These are phyloP conservation scores for Detonula confervacea DNA, from an alignment of 352 stramenopile species.

Conservation along the genomic window DNA sequence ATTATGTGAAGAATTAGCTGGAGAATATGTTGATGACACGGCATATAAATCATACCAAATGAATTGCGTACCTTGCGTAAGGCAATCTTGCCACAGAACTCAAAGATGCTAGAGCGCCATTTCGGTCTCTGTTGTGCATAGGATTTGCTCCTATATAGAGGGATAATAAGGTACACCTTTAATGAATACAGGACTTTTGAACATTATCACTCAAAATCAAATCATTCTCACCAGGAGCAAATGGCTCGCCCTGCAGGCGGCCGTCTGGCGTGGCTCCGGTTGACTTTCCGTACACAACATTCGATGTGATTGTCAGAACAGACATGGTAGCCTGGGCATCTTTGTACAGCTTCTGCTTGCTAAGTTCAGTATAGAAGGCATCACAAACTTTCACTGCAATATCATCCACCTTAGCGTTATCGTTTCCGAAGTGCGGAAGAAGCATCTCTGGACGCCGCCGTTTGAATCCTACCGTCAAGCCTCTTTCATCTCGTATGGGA, in stretches of 20 bases:
- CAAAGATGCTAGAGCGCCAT: conserved; percentile 70
- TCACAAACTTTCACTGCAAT: conserved; percentile 55
- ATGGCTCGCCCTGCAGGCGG: conserved; percentile 54
- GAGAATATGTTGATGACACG: too few relatives aligned
- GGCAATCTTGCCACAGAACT: conserved; percentile 69
- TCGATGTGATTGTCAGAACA: conserved; percentile 75
- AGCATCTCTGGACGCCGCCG: conserved; percentile 45
- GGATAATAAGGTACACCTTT: background rate
- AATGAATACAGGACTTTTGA: background rate
- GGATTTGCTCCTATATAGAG: conserved; percentile 46
- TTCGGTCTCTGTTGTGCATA: conserved; percentile 70
- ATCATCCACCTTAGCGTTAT: conserved; percentile 63
- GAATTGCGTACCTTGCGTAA: too few relatives aligned
- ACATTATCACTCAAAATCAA: background rate
- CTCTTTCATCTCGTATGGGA: conserved; percentile 64
- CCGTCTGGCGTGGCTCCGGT: conserved; percentile 70
- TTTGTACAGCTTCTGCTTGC: conserved; percentile 68
- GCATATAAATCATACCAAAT: too few relatives aligned
- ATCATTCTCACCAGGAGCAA: conserved; percentile 54
- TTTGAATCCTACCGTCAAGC: conserved; percentile 63
- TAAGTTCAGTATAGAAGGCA: conserved; percentile 60
- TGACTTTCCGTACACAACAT: conserved; percentile 72
- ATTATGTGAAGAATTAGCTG: too few relatives aligned
- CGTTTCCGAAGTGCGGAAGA: conserved; percentile 68
- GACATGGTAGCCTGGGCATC: conserved; percentile 67